Evolutionary conservation across 1,284 basidiomycete genomes (phyloP), one percentile per base, ranked within the genome.

Genomic region (Caloboletus inedulis): DNA sequence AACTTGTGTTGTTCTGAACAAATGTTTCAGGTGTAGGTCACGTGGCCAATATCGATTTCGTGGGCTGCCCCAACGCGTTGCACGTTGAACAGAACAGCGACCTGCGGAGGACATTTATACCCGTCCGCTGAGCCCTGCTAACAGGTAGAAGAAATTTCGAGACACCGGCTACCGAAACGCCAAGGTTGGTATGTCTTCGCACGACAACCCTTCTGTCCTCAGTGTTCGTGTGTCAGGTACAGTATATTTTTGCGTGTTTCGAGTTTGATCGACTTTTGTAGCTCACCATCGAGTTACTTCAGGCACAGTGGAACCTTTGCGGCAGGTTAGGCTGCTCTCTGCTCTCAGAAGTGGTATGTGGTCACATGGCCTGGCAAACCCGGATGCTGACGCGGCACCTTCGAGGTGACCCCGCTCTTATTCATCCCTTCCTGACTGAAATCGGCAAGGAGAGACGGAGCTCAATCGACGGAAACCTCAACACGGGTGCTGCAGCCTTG

Each of bases 341-440:
- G 93, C 92, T 4, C 78, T 96, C 18, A 79, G 91, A 19, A 83
- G 72, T 51, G 80, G 80, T 79, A 57, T 52, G 70, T 62, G 19
- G 47, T 43, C 6, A 47, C 40, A 43, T 47, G 37, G 7, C 27
- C 33, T 29, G 14, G 36, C 27, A 37, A n/a, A 30, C 14, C 19
- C 14, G 51, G 18, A 49, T 8, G 23, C 53, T 49, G 35, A 55
- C 52, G 31, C 41, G 45, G 33, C 18, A 14, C 5, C 44, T 44
- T 19, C 53, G 66, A 80, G 89, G 89, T 40, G 87, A 94, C 62
- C 82, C 89, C 0, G 77, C 84, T 6, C 75, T 82, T 19, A 89
- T 94, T n/a, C 87, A 91, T 61, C 87, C 89, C 3, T 90, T 93
- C 65, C 76, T 94, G n/a, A 69, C 84, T 7, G 89, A 91, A 64